phyloP scores from a whole-genome alignment of 1,139 yeast species.

The Saccharomyces pastorianus region DNA sequence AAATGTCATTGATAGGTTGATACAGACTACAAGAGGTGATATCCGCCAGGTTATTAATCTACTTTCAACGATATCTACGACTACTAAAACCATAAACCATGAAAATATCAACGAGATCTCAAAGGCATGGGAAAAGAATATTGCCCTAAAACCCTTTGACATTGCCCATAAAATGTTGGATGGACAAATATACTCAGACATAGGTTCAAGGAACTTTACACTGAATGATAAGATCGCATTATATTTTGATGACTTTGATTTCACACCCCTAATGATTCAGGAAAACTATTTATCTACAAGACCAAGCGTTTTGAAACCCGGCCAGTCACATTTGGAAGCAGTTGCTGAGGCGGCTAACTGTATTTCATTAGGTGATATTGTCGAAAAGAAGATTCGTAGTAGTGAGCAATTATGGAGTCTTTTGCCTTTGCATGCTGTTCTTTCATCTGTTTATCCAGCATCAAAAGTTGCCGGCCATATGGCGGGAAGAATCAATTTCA shows the following conservation, averaged over 20 bases:
- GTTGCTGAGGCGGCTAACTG: conserved; percentile 79
- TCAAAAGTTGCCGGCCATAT: conserved; percentile 68
- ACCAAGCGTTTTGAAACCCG: conserved; percentile 41
- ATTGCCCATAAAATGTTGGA: conserved; percentile 65
- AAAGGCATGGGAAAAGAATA: conserved; percentile 78
- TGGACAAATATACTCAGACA: conserved; percentile 50
- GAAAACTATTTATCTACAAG: conserved; percentile 74
- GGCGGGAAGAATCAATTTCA: conserved; percentile 64
- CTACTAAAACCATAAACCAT: conserved; percentile 52
- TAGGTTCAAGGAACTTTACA: conserved; percentile 41
- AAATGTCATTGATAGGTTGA: conserved; percentile 72
- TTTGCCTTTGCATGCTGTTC: conserved; percentile 83
- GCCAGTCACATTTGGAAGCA: conserved; percentile 47
- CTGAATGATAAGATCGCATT: conserved; percentile 79
- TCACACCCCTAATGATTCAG: conserved; percentile 92
- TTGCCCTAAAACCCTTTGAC: conserved; percentile 89
- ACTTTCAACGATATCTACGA: conserved; percentile 72
- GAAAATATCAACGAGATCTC: conserved; percentile 48
- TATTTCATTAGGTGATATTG: conserved; percentile 71
- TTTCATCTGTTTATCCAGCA: conserved; percentile 81
- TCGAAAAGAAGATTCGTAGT: conserved; percentile 75
- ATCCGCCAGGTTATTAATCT: conserved; percentile 90
- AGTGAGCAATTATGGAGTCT: conserved; percentile 95
- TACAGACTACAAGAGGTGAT: conserved; percentile 79
- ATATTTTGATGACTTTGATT: conserved; percentile 90